These are phyloP conservation scores for Termitomyces heimii DNA, from an alignment of 768 basidiomycete species.

Conservation along the genomic window DNA sequence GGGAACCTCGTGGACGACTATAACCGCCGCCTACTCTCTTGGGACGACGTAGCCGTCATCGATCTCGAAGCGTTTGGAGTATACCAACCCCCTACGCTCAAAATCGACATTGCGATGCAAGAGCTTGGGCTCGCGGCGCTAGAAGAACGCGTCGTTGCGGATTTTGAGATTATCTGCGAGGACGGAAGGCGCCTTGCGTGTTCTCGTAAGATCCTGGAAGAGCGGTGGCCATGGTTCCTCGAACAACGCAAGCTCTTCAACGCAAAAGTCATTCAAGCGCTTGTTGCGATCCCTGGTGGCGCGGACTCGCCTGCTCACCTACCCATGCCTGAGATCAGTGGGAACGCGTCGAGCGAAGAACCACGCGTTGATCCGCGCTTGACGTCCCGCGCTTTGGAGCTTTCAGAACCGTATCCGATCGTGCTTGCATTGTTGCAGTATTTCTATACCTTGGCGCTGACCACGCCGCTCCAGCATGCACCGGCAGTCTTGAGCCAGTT, in stretches of 20 bases:
- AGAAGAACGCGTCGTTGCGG: constrained; percentile 75
- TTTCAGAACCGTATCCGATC: constrained; percentile 89
- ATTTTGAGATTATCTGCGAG: constrained; percentile 91
- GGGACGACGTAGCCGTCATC: constrained; percentile 88
- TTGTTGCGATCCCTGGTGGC: constrained; percentile 47
- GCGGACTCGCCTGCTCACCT: constrained; percentile 51
- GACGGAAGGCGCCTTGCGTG: constrained; percentile 82
- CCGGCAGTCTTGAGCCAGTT: constrained; percentile 87
- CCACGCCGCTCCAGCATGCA: constrained; percentile 88
- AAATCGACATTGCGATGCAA: constrained; percentile 67
- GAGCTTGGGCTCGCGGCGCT: constrained; percentile 80
- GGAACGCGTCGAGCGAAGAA: constrained; percentile 40
- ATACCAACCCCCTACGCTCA: constrained; percentile 76
- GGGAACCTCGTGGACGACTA: constrained; percentile 91
- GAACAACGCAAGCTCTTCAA: constrained; percentile 58
- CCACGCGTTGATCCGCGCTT: constrained; percentile 71
- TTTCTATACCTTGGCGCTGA: constrained; percentile 80
- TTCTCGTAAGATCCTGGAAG: constrained; percentile 78
- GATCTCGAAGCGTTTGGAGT: constrained; percentile 95
- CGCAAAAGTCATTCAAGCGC: constrained; percentile 46
- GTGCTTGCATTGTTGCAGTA: constrained; percentile 89
- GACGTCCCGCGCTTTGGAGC: constrained; percentile 68
- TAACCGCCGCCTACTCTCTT: constrained; percentile 83
- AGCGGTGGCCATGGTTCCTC: constrained; percentile 95
- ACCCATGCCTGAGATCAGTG: constrained; percentile 56